Conservation (phyloP, 1,139 yeast genomes). For the Taphrina wiesneri region DNA sequence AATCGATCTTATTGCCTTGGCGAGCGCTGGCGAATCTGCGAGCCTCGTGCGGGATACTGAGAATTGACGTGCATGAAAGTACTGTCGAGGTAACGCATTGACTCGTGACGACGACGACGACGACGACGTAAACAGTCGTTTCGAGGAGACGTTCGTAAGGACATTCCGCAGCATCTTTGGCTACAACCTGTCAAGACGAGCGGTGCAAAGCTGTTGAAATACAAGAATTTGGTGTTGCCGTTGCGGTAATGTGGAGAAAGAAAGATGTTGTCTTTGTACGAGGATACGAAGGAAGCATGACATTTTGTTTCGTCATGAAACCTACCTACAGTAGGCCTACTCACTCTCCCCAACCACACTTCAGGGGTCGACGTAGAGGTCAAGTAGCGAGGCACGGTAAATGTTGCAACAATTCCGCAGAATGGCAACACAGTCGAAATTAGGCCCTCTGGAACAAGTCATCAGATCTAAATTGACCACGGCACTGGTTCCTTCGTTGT, state of each 20-base stretch:
- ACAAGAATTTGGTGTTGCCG: background rate
- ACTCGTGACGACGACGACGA: too few relatives aligned
- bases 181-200: background rate
- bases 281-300: too few relatives aligned
- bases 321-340: too few relatives aligned
- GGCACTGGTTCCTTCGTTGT: constrained; percentile 39
- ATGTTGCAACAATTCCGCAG: constrained; percentile 5
- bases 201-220: too few relatives aligned
- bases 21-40: constrained; percentile 13
- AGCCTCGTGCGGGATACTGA: background rate
- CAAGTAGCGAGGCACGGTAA: background rate
- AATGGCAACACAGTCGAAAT: constrained; percentile 22
- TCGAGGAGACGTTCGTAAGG: background rate
- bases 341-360: too few relatives aligned
- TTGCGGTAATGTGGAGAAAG: too few relatives aligned
- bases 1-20: constrained; percentile 7
- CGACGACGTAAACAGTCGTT: background rate
- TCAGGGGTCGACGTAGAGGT: too few relatives aligned
- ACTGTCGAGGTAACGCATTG: background rate
- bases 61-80: background rate
- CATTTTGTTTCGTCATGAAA: too few relatives aligned
- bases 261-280: too few relatives aligned
- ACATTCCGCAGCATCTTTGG: background rate
- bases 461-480: constrained; percentile 30
- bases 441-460: constrained; percentile 17